These are phyloP conservation scores for Rhinocladiella mackenziei DNA, from an alignment of 2,329 filamentous ascomycete genomes.

Conservation along the genomic window DNA sequence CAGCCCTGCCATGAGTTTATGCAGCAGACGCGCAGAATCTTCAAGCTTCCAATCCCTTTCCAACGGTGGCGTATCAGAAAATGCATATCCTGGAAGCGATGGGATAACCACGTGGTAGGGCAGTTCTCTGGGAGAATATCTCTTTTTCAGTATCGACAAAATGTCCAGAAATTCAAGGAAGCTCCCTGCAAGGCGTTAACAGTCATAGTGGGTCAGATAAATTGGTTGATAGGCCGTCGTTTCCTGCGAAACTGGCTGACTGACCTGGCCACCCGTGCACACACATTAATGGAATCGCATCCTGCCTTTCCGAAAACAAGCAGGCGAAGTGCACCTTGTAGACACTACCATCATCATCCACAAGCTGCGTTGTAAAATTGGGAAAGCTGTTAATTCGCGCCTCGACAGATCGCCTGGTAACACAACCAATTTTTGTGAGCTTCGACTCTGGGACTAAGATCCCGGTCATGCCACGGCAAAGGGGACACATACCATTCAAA, in stretches of 20 bases:
- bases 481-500: too few species aligned
- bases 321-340: conserved; percentile 52
- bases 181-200: too few species aligned
- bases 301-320: conserved; percentile 50
- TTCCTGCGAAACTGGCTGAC: too few species aligned
- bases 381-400: conserved; percentile 49
- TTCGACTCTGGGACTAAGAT: too few species aligned
- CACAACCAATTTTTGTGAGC: too few species aligned
- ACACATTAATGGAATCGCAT: conserved; percentile 50
- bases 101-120: conserved; percentile 58
- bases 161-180: conserved; percentile 56
- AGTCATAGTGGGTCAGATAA: too few species aligned
- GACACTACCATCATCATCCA: conserved; percentile 35
- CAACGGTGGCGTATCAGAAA: conserved; percentile 48
- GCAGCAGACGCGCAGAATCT: conserved; percentile 45
- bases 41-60: conserved; percentile 40
- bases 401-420: conserved; percentile 29
- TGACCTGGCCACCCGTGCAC: conserved; percentile 47
- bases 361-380: conserved; percentile 46
- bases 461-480: too few species aligned
- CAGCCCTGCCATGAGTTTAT: conserved; percentile 51
- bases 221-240: too few species aligned
- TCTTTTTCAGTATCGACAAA: conserved; percentile 44
- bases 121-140: conserved; percentile 47
- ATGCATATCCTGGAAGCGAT: conserved; percentile 53